A percentile compares a stretch with the other conserved stretches of the same genome.
Conservation (phyloP, 441 rosid genomes). For the Raphanus hybrid region DNA sequence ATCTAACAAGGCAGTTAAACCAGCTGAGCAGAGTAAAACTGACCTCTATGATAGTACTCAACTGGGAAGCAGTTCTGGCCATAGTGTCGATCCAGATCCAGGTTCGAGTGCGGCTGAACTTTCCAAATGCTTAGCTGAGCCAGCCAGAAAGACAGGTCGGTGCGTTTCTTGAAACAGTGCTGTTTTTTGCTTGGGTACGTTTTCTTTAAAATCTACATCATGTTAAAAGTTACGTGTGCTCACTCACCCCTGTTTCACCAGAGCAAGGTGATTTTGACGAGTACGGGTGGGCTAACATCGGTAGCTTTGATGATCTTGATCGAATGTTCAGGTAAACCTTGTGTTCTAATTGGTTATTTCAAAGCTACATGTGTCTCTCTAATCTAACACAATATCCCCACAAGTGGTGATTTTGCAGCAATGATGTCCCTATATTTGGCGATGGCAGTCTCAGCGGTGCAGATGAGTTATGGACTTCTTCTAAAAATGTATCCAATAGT, state of each 20-base stretch:
- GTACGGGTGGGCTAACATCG: constrained; percentile 76
- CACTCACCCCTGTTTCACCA: constrained; percentile 44
- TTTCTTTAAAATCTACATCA: constrained; percentile 25
- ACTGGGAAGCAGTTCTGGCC: constrained; percentile 19
- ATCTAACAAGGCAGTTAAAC: constrained; percentile 44
- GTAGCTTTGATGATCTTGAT: constrained; percentile 96
- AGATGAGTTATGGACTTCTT: constrained; percentile 83
- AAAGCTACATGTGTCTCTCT: not conserved
- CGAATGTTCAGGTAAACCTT: constrained; percentile 85
- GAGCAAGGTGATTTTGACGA: constrained; percentile 44
- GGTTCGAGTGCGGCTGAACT: constrained; percentile 56
- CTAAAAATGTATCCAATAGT: constrained; percentile 62
- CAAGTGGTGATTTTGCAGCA: too few relatives aligned
- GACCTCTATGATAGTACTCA: constrained; percentile 40
- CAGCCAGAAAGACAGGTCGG: constrained; percentile 53
- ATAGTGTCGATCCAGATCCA: constrained; percentile 44
- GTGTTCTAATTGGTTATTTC: not conserved
- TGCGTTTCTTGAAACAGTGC: constrained; percentile 46
- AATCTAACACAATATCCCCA: constrained; percentile 43
- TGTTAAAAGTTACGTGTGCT: constrained; percentile 28
- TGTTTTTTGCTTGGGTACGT: constrained; percentile 40
- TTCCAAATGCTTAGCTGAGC: constrained; percentile 56
- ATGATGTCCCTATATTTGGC: constrained; percentile 53
- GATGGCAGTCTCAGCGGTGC: constrained; percentile 56
- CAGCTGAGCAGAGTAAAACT: constrained; percentile 47